phyloP scores from a whole-genome alignment of 139 green algal species.

The Gonium pectorale region DNA sequence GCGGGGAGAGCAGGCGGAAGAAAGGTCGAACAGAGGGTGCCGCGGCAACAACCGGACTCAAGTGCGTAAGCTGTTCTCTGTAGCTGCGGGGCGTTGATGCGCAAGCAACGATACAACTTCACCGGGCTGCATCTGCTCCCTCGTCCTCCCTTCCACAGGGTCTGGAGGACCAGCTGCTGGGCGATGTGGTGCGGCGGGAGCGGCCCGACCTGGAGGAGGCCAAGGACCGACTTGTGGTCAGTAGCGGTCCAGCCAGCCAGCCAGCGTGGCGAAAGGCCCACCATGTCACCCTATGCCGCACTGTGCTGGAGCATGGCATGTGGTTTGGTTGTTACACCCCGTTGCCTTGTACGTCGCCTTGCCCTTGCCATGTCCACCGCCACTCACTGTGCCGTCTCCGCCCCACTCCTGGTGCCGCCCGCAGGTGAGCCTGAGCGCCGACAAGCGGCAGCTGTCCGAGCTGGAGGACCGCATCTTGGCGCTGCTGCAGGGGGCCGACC shows the following conservation, averaged over 20 bases:
- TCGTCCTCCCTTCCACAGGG: too few relatives aligned
- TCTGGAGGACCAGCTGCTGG: slow-evolving; percentile 91
- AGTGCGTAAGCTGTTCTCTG: too few relatives aligned
- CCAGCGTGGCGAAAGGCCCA: too few relatives aligned
- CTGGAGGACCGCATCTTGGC: slow-evolving; percentile 87
- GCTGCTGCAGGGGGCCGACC: slow-evolving; percentile 80
- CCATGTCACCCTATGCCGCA: too few relatives aligned
- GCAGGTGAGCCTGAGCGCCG: slow-evolving; percentile 50
- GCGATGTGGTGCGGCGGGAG: slow-evolving; percentile 84
- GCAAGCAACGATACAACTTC: too few relatives aligned
- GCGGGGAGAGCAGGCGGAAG: neutral
- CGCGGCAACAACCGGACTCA: too few relatives aligned
- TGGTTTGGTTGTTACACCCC: too few relatives aligned
- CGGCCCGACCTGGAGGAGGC: slow-evolving; percentile 77
- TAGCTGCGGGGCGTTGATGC: too few relatives aligned
- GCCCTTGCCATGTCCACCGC: too few relatives aligned
- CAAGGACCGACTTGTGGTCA: slow-evolving; percentile 80
- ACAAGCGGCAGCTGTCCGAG: slow-evolving; percentile 82
- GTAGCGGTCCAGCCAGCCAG: slow-evolving; percentile 44
- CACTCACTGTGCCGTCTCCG: neutral
- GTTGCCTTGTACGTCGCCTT: too few relatives aligned
- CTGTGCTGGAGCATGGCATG: too few relatives aligned
- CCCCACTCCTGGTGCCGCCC: neutral
- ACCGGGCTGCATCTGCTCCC: too few relatives aligned
- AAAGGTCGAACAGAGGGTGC: neutral